Conservation (phyloP, 148 eudicot species). For the Amaranthus hypochondriacus region DNA sequence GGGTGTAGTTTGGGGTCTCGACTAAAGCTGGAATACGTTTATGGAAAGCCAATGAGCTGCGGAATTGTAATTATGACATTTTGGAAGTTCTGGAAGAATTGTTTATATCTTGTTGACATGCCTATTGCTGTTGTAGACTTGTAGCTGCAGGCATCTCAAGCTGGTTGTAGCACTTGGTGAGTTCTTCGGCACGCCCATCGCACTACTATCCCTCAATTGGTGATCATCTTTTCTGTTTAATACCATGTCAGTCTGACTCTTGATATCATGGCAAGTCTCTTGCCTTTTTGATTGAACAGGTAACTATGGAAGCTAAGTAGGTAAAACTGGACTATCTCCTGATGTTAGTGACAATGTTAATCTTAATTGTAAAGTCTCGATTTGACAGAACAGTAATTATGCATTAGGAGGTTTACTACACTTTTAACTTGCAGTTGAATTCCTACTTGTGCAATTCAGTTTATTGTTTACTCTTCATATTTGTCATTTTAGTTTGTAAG, state of each 20-base stretch:
- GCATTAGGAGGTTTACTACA: neutral
- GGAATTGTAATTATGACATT: constrained; percentile 43
- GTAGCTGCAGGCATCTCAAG: too few relatives aligned
- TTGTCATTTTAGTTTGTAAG: too few relatives aligned
- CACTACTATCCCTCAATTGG: constrained; percentile 4
- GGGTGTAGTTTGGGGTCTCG: constrained; percentile 64
- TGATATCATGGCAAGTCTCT: constrained; percentile 7
- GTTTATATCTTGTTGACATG: neutral
- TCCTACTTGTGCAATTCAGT: too few relatives aligned
- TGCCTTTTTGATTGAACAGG: constrained; percentile 12
- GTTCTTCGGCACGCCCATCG: neutral
- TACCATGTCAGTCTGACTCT: neutral
- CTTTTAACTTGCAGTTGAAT: neutral
- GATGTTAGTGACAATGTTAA: neutral
- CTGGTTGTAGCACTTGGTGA: neutral
- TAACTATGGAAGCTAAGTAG: constrained; percentile 3
- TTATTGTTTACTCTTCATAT: too few relatives aligned
- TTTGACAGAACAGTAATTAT: constrained; percentile 4
- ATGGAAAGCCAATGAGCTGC: constrained; percentile 31
- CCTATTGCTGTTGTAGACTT: too few relatives aligned
- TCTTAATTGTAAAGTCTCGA: constrained; percentile 11
- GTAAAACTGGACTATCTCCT: neutral
- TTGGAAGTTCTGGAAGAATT: constrained; percentile 42
- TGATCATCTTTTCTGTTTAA: neutral
- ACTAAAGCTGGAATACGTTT: constrained; percentile 49